Percentiles rank a stretch among this genome's conserved stretches.
phyloP scores from a whole-genome alignment of 164 flowering plant species.

The Protea cynaroides region DNA sequence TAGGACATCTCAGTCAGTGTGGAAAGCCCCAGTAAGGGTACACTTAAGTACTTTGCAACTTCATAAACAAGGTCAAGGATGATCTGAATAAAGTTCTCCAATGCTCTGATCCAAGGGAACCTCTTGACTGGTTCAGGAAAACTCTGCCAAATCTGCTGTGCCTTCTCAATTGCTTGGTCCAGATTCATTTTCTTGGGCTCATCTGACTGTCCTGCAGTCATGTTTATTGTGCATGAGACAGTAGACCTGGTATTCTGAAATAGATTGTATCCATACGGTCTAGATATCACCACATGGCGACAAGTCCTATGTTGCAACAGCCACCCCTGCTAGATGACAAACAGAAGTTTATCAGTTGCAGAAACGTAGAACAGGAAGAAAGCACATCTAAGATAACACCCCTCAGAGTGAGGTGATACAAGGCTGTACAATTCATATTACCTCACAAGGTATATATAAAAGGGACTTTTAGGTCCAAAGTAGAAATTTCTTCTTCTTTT shows the following conservation, averaged over 20 bases:
- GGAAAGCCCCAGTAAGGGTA: conserved; percentile 58
- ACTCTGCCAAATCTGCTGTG: conserved; percentile 48
- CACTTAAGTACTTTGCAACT: conserved; percentile 51
- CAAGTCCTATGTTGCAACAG: conserved; percentile 3
- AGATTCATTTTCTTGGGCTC: conserved; percentile 39
- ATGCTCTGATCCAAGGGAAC: conserved; percentile 68
- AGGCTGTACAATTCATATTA: not conserved
- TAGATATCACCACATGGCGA: conserved; percentile 13
- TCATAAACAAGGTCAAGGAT: conserved; percentile 44
- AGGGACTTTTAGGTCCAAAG: not conserved
- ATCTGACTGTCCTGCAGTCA: conserved; percentile 51
- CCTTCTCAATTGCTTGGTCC: conserved; percentile 32
- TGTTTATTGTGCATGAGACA: conserved; percentile 30
- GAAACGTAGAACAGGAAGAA: not conserved
- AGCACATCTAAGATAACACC: not conserved
- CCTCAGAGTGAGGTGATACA: not conserved
- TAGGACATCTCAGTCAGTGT: conserved; percentile 88
- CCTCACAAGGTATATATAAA: not conserved
- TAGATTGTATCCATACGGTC: conserved; percentile 10
- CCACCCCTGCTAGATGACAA: conserved; percentile 18
- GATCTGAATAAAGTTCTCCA: conserved; percentile 54
- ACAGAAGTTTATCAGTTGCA: conserved; percentile 3
- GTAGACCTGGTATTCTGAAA: conserved; percentile 12
- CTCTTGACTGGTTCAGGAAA: conserved; percentile 72
- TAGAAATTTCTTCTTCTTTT: too few relatives aligned